These are phyloP conservation scores for Salvia splendens DNA, from an alignment of 257 asterid genomes.

Conservation along the genomic window DNA sequence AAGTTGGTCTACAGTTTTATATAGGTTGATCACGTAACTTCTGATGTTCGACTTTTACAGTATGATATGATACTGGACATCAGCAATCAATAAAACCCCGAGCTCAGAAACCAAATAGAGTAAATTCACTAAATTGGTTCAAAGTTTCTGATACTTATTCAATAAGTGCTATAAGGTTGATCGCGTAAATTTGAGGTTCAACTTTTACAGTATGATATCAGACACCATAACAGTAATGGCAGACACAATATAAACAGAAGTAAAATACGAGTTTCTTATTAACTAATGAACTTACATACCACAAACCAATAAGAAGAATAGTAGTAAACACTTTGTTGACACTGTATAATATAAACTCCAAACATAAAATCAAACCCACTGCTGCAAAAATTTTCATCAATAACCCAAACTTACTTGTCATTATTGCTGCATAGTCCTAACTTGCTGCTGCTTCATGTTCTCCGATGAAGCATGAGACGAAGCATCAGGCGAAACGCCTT, in stretches of 20 bases:
- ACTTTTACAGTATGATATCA: slow-evolving; percentile 54
- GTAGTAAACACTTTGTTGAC: slow-evolving; percentile 31
- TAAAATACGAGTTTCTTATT: slow-evolving; percentile 44
- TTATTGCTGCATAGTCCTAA: slow-evolving; percentile 47
- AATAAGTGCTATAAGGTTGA: slow-evolving; percentile 38
- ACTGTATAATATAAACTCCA: slow-evolving; percentile 38
- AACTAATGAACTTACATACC: slow-evolving; percentile 59
- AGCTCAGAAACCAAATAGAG: slow-evolving; percentile 2
- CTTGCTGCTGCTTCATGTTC: slow-evolving; percentile 52
- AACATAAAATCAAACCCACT: slow-evolving; percentile 50
- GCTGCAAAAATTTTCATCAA: slow-evolving; percentile 80
- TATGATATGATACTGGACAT: no score
- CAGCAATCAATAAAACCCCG: not conserved
- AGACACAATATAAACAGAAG: slow-evolving; percentile 33
- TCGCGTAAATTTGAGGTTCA: slow-evolving; percentile 34
- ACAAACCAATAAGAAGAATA: slow-evolving; percentile 55
- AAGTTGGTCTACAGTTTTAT: no score
- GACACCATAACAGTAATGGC: slow-evolving; percentile 39
- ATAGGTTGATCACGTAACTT: no score
- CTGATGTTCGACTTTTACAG: no score
- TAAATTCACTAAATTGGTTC: not conserved
- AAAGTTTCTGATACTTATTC: slow-evolving; percentile 33
- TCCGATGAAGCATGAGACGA: slow-evolving; percentile 63
- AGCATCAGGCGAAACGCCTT: slow-evolving; percentile 46
- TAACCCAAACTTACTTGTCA: slow-evolving; percentile 56